Percentiles rank a stretch among this genome's conserved stretches.
These are phyloP conservation scores for Flaveria floridana DNA, from an alignment of 140 eudicot species.

Conservation along the genomic window DNA sequence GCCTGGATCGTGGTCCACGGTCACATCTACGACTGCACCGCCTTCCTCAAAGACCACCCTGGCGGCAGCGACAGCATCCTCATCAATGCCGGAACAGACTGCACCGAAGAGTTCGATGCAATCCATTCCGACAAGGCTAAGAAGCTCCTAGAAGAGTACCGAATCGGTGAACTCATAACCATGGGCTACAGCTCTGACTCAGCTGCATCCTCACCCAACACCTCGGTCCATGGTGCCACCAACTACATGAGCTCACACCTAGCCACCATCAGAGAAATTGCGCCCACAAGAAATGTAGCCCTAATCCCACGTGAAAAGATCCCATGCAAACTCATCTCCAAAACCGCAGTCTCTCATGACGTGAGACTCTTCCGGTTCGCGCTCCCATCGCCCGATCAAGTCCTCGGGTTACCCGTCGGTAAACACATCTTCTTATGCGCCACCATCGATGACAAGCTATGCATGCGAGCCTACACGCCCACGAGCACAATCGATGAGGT, in stretches of 20 bases:
- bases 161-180: constrained; percentile 75
- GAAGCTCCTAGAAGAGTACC: constrained; percentile 65
- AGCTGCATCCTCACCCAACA: constrained; percentile 63
- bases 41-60: constrained; percentile 88
- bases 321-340: constrained; percentile 66
- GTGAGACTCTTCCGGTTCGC: constrained; percentile 73
- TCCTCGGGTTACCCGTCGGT: constrained; percentile 79
- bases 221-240: constrained; percentile 76
- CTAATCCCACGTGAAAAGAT: constrained; percentile 64
- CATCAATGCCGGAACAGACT: constrained; percentile 90
- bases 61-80: constrained; percentile 90
- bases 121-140: constrained; percentile 92
- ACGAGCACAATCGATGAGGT: constrained; percentile 61
- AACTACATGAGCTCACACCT: constrained; percentile 34
- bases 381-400: constrained; percentile 62
- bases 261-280: constrained; percentile 59
- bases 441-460: constrained; percentile 61
- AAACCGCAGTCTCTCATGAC: constrained; percentile 62
- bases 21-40: constrained; percentile 78
- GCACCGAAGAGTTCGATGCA: constrained; percentile 93
- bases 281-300: constrained; percentile 47
- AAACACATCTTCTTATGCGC: constrained; percentile 92
- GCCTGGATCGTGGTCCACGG: constrained; percentile 99
- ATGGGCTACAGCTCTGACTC: constrained; percentile 64
- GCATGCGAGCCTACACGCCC: constrained; percentile 98